Evolutionary conservation across 2,329 filamentous ascomycete genomes (phyloP).

Genomic region (Hyphodiscus sp.): DNA sequence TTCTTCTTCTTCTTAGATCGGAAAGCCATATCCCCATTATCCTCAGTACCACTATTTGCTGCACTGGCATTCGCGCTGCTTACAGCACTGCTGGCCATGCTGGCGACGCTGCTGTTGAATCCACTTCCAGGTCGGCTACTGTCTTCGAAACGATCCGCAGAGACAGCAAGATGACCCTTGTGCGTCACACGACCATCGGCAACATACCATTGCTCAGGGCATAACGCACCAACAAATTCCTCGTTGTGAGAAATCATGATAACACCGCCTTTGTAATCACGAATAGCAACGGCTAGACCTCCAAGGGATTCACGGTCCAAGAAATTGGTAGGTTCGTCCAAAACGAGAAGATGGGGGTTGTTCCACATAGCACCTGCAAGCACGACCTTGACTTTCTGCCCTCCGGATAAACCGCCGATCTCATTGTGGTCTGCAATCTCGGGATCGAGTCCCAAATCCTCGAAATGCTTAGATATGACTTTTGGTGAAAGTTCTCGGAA

Average conservation of each 20-base stretch:
- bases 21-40: conserved; percentile 81
- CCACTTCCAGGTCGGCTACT: conserved; percentile 57
- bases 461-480: conserved; percentile 95
- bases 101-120: conserved; percentile 52
- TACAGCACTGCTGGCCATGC: conserved; percentile 46
- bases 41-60: conserved; percentile 78
- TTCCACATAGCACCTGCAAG: conserved; percentile 97
- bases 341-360: conserved; percentile 93
- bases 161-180: conserved; percentile 69
- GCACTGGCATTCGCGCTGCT: conserved; percentile 53
- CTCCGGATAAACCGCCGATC: conserved; percentile 90
- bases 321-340: conserved; percentile 99
- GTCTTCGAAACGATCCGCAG: conserved; percentile 83
- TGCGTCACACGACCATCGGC: conserved; percentile 80
- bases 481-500: conserved; percentile 91
- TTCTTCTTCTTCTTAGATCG: conserved; percentile 92
- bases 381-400: conserved; percentile 98
- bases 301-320: conserved; percentile 96
- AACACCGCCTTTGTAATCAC: conserved; percentile 96
- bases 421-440: conserved; percentile 99
- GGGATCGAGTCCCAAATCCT: conserved; percentile 90
- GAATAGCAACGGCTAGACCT: conserved; percentile 93
- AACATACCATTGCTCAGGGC: conserved; percentile 95
- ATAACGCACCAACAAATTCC: conserved; percentile 93
- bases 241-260: conserved; percentile 99